Conservation (phyloP, 1,139 yeast species). For the Pichia sp. region DNA sequence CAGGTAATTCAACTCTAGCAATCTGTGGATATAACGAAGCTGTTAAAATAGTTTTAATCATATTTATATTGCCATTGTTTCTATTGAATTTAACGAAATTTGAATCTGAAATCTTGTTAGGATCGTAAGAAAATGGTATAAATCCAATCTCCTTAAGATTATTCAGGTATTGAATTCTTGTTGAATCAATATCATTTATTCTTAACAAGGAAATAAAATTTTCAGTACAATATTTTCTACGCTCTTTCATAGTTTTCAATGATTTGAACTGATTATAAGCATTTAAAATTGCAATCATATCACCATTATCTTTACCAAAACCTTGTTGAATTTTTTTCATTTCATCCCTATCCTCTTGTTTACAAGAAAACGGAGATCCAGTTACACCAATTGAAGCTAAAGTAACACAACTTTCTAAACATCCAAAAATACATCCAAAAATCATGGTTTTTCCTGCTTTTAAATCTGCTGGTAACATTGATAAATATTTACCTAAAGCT, state of each 20-base stretch:
- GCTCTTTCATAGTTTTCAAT: slow-evolving; percentile 22
- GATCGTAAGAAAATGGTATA: slow-evolving; percentile 44
- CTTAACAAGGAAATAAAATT: slow-evolving; percentile 59
- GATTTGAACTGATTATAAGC: slow-evolving; percentile 50
- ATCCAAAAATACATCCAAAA: slow-evolving; percentile 75
- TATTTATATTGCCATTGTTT: slow-evolving; percentile 42
- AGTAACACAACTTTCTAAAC: slow-evolving; percentile 68
- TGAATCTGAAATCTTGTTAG: slow-evolving; percentile 17
- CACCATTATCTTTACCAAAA: slow-evolving; percentile 53
- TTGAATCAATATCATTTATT: slow-evolving; percentile 64
- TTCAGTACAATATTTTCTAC: slow-evolving; percentile 51
- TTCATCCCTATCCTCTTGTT: slow-evolving; percentile 55
- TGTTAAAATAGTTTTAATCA: slow-evolving; percentile 63
- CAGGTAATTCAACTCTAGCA: slow-evolving; percentile 77
- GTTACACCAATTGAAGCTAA: slow-evolving; percentile 70
- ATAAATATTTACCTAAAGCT: slow-evolving; percentile 72
- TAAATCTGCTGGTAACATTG: slow-evolving; percentile 80
- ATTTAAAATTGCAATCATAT: slow-evolving; percentile 58
- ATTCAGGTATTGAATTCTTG: slow-evolving; percentile 61
- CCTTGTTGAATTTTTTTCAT: slow-evolving; percentile 47
- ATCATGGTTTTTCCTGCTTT: slow-evolving; percentile 78
- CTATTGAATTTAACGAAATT: slow-evolving; percentile 32
- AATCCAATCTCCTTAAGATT: slow-evolving; percentile 74
- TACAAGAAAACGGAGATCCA: slow-evolving; percentile 66
- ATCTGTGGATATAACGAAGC: slow-evolving; percentile 81